These are phyloP conservation scores for Penicillium chermesinum DNA, from an alignment of 495 filamentous ascomycete genomes.

Conservation along the genomic window DNA sequence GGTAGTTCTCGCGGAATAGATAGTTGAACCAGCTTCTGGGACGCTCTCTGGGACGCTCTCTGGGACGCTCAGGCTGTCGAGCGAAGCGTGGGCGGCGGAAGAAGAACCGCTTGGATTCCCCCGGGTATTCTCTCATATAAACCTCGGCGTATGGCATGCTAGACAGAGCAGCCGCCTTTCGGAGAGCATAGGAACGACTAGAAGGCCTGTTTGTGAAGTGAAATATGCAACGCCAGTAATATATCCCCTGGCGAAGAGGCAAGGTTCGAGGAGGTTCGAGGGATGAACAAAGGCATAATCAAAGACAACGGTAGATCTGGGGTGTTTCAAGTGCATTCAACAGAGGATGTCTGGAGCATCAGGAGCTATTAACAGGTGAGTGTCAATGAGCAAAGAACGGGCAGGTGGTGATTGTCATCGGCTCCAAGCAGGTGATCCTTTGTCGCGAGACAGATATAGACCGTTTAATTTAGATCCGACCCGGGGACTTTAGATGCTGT, in stretches of 20 bases:
- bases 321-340: background rate
- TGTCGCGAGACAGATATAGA: background rate
- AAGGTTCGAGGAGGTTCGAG: background rate
- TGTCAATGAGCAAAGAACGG: background rate
- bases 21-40: background rate
- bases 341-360: background rate
- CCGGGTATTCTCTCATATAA: background rate
- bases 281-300: background rate
- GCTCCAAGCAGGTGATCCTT: slow-evolving; percentile 22
- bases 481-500: background rate
- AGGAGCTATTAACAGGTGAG: background rate
- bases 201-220: background rate
- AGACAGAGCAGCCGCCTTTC: background rate
- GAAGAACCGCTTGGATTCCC: background rate
- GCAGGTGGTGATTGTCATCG: slow-evolving; percentile 28
- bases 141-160: background rate
- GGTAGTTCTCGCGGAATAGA: background rate
- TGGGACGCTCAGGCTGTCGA: too few species aligned
- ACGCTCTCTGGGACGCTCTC: too few species aligned
- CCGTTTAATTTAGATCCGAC: background rate
- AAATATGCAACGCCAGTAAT: background rate
- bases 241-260: background rate
- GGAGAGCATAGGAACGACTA: background rate
- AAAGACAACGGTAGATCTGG: background rate
- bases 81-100: background rate